Base-by-base conservation (phyloP, 2,329 filamentous ascomycete genomes). In the Neofusicoccum ribis region DNA sequence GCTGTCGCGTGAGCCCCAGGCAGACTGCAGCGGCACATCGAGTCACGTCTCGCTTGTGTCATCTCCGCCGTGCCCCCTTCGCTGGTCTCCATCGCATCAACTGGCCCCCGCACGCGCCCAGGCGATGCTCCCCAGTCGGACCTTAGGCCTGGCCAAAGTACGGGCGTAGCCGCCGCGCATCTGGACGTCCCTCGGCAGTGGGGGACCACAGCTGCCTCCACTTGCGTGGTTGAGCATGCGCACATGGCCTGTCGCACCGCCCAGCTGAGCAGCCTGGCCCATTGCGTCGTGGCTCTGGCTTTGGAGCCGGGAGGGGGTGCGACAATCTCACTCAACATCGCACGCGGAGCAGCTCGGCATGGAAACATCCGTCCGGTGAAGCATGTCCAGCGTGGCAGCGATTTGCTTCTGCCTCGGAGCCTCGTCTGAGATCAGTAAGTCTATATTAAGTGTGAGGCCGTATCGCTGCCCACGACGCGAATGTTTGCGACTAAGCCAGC, bases 61-160 rank as follows among this genome's bases (percentile, higher is more conserved):
- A 62, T 62, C 46, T 62, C 59, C 46, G 59, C 59, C 59, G 17
- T 62, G 59, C 59, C 59, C 56, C 59, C 47, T 62, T 51, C 46
- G 34, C 44, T 51, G 44, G 7, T 17, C 44, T 27, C 46, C 46
- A 50, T 46, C 41, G 41, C 41, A 47, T 37, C 52, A 23, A 60
- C n/a, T n/a, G n/a, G n/a, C 59, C 47, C 44, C 59, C 46, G 59
- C 59, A 31, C 46, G 46, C 44, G 46, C 59, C 46, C 31, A 51
- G 59, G 47, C 46, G 31, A 27, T 15, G 41, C n/a, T 37, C 31
- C 41, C 41, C 31, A 23, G 41, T 37, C 31, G 20, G n/a, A 5
- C 27, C 31, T 60, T 11, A 36, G n/a, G 11, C 27, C 31, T 60
- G 56, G n/a, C n/a, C 50, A 14, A 8, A 47, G 56, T 47, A 20